These are phyloP conservation scores for Acidomyces sp. DNA, from an alignment of 495 filamentous ascomycete species.

Conservation along the genomic window DNA sequence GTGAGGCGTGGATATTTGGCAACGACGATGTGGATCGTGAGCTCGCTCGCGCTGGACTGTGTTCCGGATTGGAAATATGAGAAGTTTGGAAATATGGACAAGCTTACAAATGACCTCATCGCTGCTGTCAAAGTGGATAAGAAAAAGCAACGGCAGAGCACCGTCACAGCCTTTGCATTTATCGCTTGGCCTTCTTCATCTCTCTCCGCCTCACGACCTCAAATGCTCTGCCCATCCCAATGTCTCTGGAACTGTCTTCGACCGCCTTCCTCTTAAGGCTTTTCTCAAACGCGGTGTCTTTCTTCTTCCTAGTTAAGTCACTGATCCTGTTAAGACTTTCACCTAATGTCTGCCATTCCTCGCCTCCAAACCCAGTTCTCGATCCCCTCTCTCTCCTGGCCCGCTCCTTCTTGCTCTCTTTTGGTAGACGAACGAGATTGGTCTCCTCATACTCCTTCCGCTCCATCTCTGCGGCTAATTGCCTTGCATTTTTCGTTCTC, in stretches of 20 bases:
- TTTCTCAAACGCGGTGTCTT: constrained; percentile 16
- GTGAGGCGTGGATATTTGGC: background rate
- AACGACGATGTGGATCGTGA: background rate
- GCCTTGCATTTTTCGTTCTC: constrained; percentile 8
- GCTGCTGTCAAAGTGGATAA: background rate
- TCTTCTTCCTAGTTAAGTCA: constrained; percentile 22
- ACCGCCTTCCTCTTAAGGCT: constrained; percentile 17
- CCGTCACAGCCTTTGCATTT: background rate
- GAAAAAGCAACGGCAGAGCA: constrained; percentile 2
- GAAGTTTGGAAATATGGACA: background rate
- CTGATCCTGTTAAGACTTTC: constrained; percentile 59
- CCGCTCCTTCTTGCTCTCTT: constrained; percentile 72
- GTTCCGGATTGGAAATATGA: background rate
- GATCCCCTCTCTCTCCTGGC: constrained; percentile 44
- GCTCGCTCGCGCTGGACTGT: constrained; percentile 1
- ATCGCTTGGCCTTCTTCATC: constrained; percentile 19
- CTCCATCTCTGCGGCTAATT: constrained; percentile 14
- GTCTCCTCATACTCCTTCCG: constrained; percentile 58
- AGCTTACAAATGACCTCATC: background rate
- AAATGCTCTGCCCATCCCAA: constrained; percentile 17
- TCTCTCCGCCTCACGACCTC: constrained; percentile 15
- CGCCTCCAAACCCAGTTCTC: constrained; percentile 42
- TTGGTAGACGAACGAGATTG: constrained; percentile 67
- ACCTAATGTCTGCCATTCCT: constrained; percentile 55
- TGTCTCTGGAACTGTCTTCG: constrained; percentile 13